phyloP scores from a whole-genome alignment of 2,329 filamentous ascomycete genomes.

The Pseudogymnoascus sp. region DNA sequence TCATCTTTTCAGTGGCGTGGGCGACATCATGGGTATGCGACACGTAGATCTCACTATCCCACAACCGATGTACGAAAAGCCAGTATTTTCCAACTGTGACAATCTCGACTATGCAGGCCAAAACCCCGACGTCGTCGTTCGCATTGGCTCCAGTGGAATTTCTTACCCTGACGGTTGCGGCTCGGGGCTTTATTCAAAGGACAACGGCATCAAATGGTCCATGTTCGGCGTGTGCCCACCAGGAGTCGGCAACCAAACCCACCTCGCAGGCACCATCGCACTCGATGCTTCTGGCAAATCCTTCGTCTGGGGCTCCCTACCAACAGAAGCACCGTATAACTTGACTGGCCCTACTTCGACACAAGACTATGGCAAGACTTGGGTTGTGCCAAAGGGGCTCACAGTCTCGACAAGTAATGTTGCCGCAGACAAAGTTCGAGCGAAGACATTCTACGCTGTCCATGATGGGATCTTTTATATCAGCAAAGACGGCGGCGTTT shows the following conservation, averaged over 20 bases:
- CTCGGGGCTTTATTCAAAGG: slow-evolving; percentile 13
- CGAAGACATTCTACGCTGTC: slow-evolving; percentile 14
- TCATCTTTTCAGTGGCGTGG: slow-evolving; percentile 20
- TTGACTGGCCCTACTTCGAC: slow-evolving; percentile 12
- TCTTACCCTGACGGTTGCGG: slow-evolving; percentile 12
- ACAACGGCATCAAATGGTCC: slow-evolving; percentile 13
- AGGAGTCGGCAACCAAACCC: slow-evolving; percentile 11
- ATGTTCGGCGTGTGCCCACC: slow-evolving; percentile 11
- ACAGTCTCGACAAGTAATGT: slow-evolving; percentile 12
- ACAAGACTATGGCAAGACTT: slow-evolving; percentile 13
- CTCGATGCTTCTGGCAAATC: slow-evolving; percentile 15
- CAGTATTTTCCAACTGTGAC: slow-evolving; percentile 16
- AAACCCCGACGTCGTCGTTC: slow-evolving; percentile 13
- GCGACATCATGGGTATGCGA: slow-evolving; percentile 22
- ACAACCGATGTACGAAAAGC: slow-evolving; percentile 15
- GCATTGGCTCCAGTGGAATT: slow-evolving; percentile 11
- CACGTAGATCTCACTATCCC: slow-evolving; percentile 17
- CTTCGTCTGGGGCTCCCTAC: slow-evolving; percentile 12
- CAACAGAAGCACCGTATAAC: slow-evolving; percentile 7
- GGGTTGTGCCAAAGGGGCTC: slow-evolving; percentile 12
- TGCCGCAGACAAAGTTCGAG: slow-evolving; percentile 13
- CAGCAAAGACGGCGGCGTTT: slow-evolving; percentile 13
- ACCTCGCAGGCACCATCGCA: slow-evolving; percentile 11
- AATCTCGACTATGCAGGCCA: slow-evolving; percentile 24
- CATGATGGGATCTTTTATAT: slow-evolving; percentile 14